Conservation (phyloP, 805 yeast genomes). For the Barnettozyma vustinii region DNA sequence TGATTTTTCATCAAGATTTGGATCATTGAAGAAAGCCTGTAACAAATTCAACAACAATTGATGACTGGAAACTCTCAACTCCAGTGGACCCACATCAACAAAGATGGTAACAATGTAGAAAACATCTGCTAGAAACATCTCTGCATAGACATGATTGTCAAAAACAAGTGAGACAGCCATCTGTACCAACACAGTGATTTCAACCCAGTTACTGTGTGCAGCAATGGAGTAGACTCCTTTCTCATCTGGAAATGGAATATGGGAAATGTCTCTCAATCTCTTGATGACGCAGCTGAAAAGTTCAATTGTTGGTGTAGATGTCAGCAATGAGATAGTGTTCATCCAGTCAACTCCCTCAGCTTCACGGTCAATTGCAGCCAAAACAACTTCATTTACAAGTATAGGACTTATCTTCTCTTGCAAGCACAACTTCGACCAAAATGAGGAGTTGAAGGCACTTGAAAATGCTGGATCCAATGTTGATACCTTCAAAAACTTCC, state of each 20-base stretch:
- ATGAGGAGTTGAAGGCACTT: slow-evolving; percentile 47
- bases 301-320: slow-evolving; percentile 64
- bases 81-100: slow-evolving; percentile 43
- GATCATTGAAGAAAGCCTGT: slow-evolving; percentile 61
- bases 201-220: slow-evolving; percentile 60
- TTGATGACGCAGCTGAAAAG: slow-evolving; percentile 60
- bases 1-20: slow-evolving; percentile 38
- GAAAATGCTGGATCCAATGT: slow-evolving; percentile 42
- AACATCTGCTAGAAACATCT: slow-evolving; percentile 65
- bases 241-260: slow-evolving; percentile 40
- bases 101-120: slow-evolving; percentile 60
- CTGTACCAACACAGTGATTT: slow-evolving; percentile 60
- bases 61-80: slow-evolving; percentile 56
- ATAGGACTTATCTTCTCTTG: slow-evolving; percentile 55
- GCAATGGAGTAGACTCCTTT: slow-evolving; percentile 40
- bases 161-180: slow-evolving; percentile 63
- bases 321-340: slow-evolving; percentile 54
- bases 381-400: slow-evolving; percentile 68
- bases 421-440: slow-evolving; percentile 63
- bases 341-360: slow-evolving; percentile 72
- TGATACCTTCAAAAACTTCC: slow-evolving; percentile 57
- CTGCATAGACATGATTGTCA: slow-evolving; percentile 57
- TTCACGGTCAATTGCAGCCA: slow-evolving; percentile 69
- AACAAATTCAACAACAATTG: slow-evolving; percentile 60
- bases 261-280: slow-evolving; percentile 50